These are phyloP conservation scores for Syzygium aqueum DNA, from an alignment of 345 rosid species.

Conservation along the genomic window DNA sequence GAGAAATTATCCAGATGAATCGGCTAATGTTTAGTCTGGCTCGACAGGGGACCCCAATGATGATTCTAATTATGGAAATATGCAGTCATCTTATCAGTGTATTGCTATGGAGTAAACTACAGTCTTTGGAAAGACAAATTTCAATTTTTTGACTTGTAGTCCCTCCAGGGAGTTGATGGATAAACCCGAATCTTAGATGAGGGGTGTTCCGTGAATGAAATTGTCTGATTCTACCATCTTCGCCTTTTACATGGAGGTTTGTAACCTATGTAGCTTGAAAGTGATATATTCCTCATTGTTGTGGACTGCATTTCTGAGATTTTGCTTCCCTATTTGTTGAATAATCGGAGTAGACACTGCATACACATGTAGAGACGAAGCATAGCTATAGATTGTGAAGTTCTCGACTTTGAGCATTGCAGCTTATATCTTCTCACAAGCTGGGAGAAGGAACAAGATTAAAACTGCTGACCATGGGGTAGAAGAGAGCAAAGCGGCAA, in stretches of 20 bases:
- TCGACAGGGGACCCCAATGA: background rate
- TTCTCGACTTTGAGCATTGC: constrained; percentile 2
- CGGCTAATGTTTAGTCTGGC: background rate
- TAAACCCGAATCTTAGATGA: background rate
- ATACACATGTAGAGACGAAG: background rate
- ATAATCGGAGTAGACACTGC: background rate
- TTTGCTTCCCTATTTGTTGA: background rate
- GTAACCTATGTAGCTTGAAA: background rate
- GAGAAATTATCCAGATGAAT: background rate
- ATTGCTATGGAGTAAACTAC: background rate
- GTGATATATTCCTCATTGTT: background rate
- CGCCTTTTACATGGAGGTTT: background rate
- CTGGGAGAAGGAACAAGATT: constrained; percentile 24
- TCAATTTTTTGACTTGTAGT: background rate
- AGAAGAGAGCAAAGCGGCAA: constrained; percentile 16
- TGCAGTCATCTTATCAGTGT: background rate
- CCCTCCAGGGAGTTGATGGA: background rate
- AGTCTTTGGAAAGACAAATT: background rate
- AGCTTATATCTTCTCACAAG: constrained; percentile 61
- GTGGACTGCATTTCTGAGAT: background rate
- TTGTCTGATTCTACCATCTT: background rate
- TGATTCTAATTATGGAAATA: background rate
- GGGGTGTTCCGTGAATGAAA: background rate
- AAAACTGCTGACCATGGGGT: constrained; percentile 18
- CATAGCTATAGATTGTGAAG: background rate